These are phyloP conservation scores for Phytophthora chlamydospora DNA, from an alignment of 352 stramenopile species.

Conservation along the genomic window DNA sequence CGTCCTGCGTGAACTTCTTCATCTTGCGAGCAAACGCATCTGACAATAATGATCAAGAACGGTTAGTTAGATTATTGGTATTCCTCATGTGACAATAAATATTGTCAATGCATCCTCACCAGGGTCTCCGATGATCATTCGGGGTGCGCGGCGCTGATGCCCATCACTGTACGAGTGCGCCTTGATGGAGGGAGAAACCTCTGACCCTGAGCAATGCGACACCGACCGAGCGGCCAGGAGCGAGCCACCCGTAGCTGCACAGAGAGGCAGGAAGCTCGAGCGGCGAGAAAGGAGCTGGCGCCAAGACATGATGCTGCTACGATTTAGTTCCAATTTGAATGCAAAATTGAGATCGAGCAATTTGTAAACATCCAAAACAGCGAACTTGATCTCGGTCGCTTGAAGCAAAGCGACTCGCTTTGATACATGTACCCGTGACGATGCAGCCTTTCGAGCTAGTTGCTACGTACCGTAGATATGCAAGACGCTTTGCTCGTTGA, in stretches of 20 bases:
- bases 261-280: conserved; percentile 15
- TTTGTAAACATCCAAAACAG: no score
- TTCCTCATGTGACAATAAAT: no score
- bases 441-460: no score
- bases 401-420: no score
- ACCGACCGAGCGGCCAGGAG: conserved; percentile 8
- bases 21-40: conserved; percentile 75
- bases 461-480: no score
- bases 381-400: no score
- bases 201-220: conserved; percentile 13
- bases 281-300: neutral
- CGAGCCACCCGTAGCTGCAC: conserved; percentile 9
- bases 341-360: no score
- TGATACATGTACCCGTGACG: no score
- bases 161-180: conserved; percentile 30
- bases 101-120: conserved; percentile 18
- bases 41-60: conserved; percentile 13
- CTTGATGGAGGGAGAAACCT: conserved; percentile 14
- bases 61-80: no score
- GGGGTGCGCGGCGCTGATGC: conserved; percentile 20
- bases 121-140: conserved; percentile 45
- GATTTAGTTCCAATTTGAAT: no score
- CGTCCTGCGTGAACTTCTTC: conserved; percentile 71
- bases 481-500: no score
- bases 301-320: conserved; percentile 17